Evolutionary conservation across 306 rosid genomes (phyloP).

Genomic region (Canavalia ensiformis): DNA sequence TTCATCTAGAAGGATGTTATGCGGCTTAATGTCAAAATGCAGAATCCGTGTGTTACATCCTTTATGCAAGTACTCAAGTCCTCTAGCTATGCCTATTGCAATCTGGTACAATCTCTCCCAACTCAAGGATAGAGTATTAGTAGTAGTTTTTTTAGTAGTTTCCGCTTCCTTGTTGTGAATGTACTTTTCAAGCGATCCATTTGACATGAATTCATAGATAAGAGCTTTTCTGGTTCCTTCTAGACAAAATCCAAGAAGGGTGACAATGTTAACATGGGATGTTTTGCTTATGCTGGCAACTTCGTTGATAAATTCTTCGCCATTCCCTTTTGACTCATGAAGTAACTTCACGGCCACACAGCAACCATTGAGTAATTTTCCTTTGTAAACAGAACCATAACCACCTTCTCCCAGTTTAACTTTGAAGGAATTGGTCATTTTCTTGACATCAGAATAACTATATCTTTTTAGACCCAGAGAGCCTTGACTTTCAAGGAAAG

Average conservation of each 20-base stretch:
- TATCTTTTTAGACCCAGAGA: conserved; percentile 50
- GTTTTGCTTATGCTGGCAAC: conserved; percentile 65
- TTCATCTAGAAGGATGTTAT: conserved; percentile 54
- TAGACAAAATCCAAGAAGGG: conserved; percentile 53
- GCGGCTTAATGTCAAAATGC: conserved; percentile 58
- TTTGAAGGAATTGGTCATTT: conserved; percentile 59
- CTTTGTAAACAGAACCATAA: conserved; percentile 63
- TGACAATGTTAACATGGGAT: conserved; percentile 56
- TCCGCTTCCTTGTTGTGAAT: conserved; percentile 21
- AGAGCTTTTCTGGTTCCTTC: conserved; percentile 53
- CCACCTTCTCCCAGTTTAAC: conserved; percentile 65
- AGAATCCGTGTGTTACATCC: conserved; percentile 55
- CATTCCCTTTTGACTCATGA: conserved; percentile 54
- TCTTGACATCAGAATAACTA: conserved; percentile 51
- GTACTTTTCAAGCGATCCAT: conserved; percentile 56
- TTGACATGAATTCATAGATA: conserved; percentile 51
- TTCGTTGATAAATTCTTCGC: conserved; percentile 67
- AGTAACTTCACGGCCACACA: conserved; percentile 58
- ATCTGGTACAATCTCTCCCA: conserved; percentile 52
- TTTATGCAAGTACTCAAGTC: conserved; percentile 54
- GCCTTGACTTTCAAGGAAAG: conserved; percentile 50
- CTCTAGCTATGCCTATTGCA: conserved; percentile 51
- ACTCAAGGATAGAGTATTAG: conserved; percentile 16
- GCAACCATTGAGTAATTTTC: conserved; percentile 45
- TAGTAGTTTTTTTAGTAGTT: not conserved